A percentile compares a stretch with the other conserved stretches of the same genome.
phyloP scores from a whole-genome alignment of 768 basidiomycete species.

The Clitopilus hobsonii region DNA sequence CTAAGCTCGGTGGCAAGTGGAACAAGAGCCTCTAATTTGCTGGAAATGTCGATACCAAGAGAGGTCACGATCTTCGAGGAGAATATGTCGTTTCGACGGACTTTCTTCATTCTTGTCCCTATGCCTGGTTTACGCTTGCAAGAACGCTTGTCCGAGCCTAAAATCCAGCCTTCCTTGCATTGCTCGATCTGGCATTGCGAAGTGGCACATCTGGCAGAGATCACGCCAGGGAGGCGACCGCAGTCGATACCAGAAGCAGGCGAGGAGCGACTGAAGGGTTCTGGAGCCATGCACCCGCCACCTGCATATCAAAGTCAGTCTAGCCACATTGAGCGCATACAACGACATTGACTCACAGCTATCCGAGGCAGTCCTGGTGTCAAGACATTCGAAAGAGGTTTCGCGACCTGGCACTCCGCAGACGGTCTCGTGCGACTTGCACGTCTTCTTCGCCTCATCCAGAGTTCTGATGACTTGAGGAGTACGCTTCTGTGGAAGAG shows the following conservation, averaged over 20 bases:
- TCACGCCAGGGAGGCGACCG: slow-evolving; percentile 10
- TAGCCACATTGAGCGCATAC: not conserved
- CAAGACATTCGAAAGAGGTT: slow-evolving; percentile 12
- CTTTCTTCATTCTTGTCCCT: not conserved
- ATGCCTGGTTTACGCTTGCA: slow-evolving; percentile 8
- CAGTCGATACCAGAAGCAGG: slow-evolving; percentile 21
- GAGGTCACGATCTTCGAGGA: not conserved
- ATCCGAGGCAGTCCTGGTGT: slow-evolving; percentile 8
- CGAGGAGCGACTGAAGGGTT: slow-evolving; percentile 15
- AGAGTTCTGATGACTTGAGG: slow-evolving; percentile 10
- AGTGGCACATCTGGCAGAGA: slow-evolving; percentile 1
- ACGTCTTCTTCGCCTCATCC: slow-evolving; percentile 12
- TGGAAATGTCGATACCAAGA: not conserved
- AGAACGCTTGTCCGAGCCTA: slow-evolving; percentile 5
- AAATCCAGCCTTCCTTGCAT: slow-evolving; percentile 7
- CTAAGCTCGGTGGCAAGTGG: not conserved
- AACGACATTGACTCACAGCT: slow-evolving; percentile 15
- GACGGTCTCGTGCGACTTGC: slow-evolving; percentile 13
- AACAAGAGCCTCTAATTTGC: not conserved
- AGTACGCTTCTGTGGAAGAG: slow-evolving; percentile 7
- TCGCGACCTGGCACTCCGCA: slow-evolving; percentile 13
- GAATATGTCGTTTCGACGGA: not conserved
- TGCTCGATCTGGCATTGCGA: slow-evolving; percentile 9
- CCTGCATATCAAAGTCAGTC: slow-evolving; percentile 3
- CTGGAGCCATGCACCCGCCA: slow-evolving; percentile 14